A percentile compares a stretch with the other conserved stretches of the same genome.
Conservation (phyloP, 495 filamentous ascomycete genomes). For the Elasticomyces elasticus region DNA sequence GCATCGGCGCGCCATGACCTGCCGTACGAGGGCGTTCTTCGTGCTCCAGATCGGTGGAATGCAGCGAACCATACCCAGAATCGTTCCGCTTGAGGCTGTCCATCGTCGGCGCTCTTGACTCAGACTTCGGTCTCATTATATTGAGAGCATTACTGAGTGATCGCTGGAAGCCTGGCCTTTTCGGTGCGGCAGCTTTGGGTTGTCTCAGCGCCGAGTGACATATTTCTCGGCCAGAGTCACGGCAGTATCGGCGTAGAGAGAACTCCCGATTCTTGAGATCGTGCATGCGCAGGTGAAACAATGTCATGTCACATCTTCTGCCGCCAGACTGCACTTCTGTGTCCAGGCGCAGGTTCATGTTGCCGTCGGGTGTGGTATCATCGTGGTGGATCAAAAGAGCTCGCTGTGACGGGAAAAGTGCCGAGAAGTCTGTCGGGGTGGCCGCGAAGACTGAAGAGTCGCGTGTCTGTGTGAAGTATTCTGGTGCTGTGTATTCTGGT, state of each 20-base stretch:
- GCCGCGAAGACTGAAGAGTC: conserved; percentile 58
- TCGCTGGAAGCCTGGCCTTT: conserved; percentile 20
- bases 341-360: conserved; percentile 94
- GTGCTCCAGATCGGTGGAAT: conserved; percentile 41
- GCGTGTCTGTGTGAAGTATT: conserved; percentile 49
- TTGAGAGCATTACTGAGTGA: conserved; percentile 69
- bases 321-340: conserved; percentile 56
- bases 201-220: conserved; percentile 75
- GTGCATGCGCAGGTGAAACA: conserved; percentile 95
- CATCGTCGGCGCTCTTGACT: conserved; percentile 40
- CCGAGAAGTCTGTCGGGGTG: conserved; percentile 72
- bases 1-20: conserved; percentile 11
- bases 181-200: conserved; percentile 39
- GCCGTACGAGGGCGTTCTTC: conserved; percentile 29
- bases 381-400: conserved; percentile 80
- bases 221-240: conserved; percentile 86
- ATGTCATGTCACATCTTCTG: conserved; percentile 56
- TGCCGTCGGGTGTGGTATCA: conserved; percentile 82
- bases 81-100: conserved; percentile 43
- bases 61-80: conserved; percentile 48
- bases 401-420: conserved; percentile 75
- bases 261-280: conserved; percentile 79
- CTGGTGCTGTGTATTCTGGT: conserved; percentile 50
- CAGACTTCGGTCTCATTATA: conserved; percentile 51
- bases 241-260: conserved; percentile 82